A percentile compares a stretch with the other conserved stretches of the same genome.
phyloP scores from a whole-genome alignment of 805 yeast genomes.

The Saccharomycopsis capsularis region DNA sequence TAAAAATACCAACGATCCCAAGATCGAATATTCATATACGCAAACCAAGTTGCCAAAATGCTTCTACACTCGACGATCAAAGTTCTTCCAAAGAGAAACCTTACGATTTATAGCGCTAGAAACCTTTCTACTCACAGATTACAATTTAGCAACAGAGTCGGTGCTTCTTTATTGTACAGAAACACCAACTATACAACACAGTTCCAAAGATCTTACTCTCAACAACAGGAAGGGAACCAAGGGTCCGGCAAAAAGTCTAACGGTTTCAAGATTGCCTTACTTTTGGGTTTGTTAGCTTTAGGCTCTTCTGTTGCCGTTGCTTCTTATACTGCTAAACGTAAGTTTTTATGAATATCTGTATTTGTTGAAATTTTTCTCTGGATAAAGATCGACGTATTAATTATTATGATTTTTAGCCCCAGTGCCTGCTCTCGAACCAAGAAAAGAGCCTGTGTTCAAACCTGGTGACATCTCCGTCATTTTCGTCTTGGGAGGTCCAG shows the following conservation, averaged over 20 bases:
- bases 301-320: constrained; percentile 19
- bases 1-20: too few species aligned
- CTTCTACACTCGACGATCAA: too few species aligned
- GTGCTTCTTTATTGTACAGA: too few species aligned
- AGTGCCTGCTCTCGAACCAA: constrained; percentile 23
- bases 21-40: too few species aligned
- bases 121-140: too few species aligned
- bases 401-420: constrained; percentile 9
- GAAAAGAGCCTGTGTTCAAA: constrained; percentile 41
- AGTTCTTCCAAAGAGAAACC: too few species aligned
- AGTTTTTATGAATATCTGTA: neutral
- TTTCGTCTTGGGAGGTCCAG: constrained; percentile 95
- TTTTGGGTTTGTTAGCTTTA: constrained; percentile 11
- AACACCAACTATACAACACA: neutral
- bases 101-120: too few species aligned
- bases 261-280: constrained; percentile 6
- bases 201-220: neutral
- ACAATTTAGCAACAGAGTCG: too few species aligned
- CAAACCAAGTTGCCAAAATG: too few species aligned
- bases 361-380: too few species aligned
- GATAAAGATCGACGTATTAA: too few species aligned
- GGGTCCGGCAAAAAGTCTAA: neutral
- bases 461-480: constrained; percentile 68
- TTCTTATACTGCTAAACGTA: constrained; percentile 8
- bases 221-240: too few species aligned